Conservation (phyloP, 441 rosid species). For the Capsella rubella region DNA sequence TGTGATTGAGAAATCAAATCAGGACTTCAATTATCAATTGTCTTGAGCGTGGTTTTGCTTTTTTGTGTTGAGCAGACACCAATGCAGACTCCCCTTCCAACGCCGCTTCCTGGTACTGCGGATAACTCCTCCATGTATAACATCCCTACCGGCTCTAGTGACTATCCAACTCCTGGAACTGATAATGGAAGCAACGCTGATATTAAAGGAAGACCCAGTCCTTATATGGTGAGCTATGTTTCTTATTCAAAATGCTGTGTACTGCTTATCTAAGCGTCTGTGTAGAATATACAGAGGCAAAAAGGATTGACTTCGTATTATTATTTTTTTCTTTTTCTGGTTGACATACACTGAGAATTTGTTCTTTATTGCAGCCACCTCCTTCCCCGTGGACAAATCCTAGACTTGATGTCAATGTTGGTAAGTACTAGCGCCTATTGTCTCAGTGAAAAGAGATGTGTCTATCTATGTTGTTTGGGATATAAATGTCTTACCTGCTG, state of each 20-base stretch:
- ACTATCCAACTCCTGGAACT: conserved; percentile 79
- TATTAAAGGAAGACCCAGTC: conserved; percentile 79
- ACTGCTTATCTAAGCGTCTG: background rate
- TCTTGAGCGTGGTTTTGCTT: background rate
- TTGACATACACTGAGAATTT: conserved; percentile 17
- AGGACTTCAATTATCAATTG: background rate
- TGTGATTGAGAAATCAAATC: background rate
- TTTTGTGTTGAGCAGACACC: conserved; percentile 67
- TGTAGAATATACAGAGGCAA: background rate
- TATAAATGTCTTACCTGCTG: conserved; percentile 37
- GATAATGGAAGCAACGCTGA: conserved; percentile 68
- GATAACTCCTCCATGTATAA: conserved; percentile 89
- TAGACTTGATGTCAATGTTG: conserved; percentile 98
- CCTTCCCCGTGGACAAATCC: conserved; percentile 92
- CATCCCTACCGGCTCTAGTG: conserved; percentile 89
- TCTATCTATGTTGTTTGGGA: conserved; percentile 32
- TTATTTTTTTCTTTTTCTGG: conserved; percentile 1
- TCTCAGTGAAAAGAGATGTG: background rate
- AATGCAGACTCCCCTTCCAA: conserved; percentile 86
- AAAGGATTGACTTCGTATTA: background rate
- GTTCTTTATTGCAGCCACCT: conserved; percentile 63
- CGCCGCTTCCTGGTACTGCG: conserved; percentile 77
- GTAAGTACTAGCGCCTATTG: conserved; percentile 54
- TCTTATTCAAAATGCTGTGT: background rate
- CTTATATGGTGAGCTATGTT: conserved; percentile 70